Conservation (phyloP, 371 early-diverging fungal species). For the Phascolomyces articulosus region DNA sequence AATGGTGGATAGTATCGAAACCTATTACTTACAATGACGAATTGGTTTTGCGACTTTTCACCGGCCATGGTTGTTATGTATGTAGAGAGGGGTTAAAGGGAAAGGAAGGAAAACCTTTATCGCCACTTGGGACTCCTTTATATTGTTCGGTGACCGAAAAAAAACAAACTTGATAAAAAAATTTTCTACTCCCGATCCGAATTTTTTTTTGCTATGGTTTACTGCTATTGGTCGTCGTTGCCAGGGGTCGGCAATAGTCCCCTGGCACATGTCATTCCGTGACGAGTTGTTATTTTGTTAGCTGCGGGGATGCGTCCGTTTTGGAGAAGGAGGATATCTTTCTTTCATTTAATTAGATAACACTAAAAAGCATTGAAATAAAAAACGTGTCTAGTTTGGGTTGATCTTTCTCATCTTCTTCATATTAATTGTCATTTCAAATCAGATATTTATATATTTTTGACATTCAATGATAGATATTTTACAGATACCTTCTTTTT, state of each 20-base stretch:
- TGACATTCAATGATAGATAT: too few species aligned
- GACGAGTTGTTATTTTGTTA: too few species aligned
- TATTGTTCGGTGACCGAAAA: conserved; percentile 33
- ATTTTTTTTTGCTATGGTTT: background rate
- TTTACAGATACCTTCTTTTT: too few species aligned
- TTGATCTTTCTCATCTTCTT: too few species aligned
- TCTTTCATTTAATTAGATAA: too few species aligned
- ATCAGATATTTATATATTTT: too few species aligned
- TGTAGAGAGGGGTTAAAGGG: conserved; percentile 13
- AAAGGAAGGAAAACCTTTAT: conserved; percentile 5
- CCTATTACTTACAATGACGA: conserved; percentile 48
- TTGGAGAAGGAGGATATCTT: background rate
- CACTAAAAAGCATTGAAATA: background rate
- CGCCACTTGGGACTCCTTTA: background rate
- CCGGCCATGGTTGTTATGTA: conserved; percentile 3
- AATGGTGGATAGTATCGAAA: background rate
- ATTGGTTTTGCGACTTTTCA: conserved; percentile 39
- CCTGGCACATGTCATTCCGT: conserved; percentile 9
- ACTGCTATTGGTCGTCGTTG: background rate
- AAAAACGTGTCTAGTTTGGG: too few species aligned
- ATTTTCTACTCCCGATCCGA: background rate
- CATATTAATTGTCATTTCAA: too few species aligned
- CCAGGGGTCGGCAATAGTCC: conserved; percentile 2
- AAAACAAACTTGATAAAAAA: background rate
- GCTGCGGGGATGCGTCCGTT: background rate